A percentile compares a stretch with the other conserved stretches of the same genome.
Evolutionary conservation across 768 basidiomycete species (phyloP).

Genomic region (Imleria badia): DNA sequence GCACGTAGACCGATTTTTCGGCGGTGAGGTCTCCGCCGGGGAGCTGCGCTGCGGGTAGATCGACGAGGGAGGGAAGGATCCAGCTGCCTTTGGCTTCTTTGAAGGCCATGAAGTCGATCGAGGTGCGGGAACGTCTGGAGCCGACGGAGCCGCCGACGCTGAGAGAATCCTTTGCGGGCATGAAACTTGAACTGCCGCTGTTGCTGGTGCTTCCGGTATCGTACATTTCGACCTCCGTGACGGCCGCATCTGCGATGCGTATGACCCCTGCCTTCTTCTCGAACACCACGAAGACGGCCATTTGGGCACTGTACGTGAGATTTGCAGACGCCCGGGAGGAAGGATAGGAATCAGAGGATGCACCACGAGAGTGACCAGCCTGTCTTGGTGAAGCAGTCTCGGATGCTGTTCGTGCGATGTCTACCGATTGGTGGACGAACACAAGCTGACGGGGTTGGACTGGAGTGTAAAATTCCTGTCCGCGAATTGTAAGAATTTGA

Average conservation of each 20-base stretch:
- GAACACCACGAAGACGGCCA: conserved; percentile 79
- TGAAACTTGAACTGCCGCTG: conserved; percentile 22
- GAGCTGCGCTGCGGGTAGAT: conserved; percentile 23
- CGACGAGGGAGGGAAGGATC: conserved; percentile 27
- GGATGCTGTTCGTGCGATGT: conserved; percentile 43
- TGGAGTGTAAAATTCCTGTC: conserved; percentile 83
- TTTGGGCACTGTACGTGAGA: conserved; percentile 63
- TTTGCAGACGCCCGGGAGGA: neutral
- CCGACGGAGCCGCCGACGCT: conserved; percentile 22
- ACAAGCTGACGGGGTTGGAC: conserved; percentile 59
- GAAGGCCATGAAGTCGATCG: conserved; percentile 44
- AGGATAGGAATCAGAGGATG: conserved; percentile 41
- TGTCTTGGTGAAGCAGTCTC: conserved; percentile 36
- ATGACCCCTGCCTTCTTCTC: conserved; percentile 89
- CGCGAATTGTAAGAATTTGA: neutral
- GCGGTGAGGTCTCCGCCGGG: conserved; percentile 19
- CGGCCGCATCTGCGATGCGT: conserved; percentile 75
- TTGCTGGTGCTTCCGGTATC: conserved; percentile 27
- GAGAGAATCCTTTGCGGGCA: conserved; percentile 23
- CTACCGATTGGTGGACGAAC: conserved; percentile 72
- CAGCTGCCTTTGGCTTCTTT: conserved; percentile 33
- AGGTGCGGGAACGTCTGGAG: conserved; percentile 39
- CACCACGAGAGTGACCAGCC: conserved; percentile 41
- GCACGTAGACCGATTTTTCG: conserved; percentile 50
- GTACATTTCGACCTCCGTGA: conserved; percentile 71